A percentile compares a stretch with the other conserved stretches of the same genome.
phyloP scores from a whole-genome alignment of 2,329 filamentous ascomycete species.

The Nigrograna mackinnonii region DNA sequence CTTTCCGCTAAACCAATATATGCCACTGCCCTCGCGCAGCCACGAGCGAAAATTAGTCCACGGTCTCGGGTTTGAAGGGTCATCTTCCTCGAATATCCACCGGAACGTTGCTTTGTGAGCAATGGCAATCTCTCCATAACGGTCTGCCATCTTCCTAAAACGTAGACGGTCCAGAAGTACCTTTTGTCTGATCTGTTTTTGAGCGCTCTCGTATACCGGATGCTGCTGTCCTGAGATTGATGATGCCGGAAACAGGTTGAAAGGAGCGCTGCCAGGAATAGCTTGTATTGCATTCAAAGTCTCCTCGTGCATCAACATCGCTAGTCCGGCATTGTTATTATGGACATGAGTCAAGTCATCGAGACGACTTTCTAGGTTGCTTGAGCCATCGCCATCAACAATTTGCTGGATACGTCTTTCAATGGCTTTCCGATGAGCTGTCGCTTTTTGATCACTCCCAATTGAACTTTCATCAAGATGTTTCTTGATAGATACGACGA shows the following conservation, averaged over 20 bases:
- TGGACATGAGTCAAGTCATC: not conserved
- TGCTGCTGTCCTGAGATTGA: no score
- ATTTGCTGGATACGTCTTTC: not conserved
- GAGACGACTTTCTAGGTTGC: not conserved
- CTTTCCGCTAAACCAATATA: slow-evolving; percentile 2
- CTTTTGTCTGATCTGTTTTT: not conserved
- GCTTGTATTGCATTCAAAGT: not conserved
- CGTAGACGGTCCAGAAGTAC: not conserved
- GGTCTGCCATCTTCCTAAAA: not conserved
- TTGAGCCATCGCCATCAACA: not conserved
- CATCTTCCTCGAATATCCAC: not conserved
- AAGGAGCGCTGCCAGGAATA: not conserved
- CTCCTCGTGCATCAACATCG: not conserved
- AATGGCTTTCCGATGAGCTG: not conserved
- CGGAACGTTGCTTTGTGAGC: not conserved
- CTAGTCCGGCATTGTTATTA: not conserved
- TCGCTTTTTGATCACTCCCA: not conserved
- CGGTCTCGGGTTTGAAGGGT: not conserved
- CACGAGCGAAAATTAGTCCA: not conserved
- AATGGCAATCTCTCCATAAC: slow-evolving; percentile 1
- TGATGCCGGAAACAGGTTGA: not conserved
- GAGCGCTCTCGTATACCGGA: not conserved
- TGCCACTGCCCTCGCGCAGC: not conserved
- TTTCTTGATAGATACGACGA: not conserved
- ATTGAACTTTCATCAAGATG: slow-evolving; percentile 1